Base-by-base conservation (phyloP, 2,329 filamentous ascomycete species). In the Fusarium scirpi region DNA sequence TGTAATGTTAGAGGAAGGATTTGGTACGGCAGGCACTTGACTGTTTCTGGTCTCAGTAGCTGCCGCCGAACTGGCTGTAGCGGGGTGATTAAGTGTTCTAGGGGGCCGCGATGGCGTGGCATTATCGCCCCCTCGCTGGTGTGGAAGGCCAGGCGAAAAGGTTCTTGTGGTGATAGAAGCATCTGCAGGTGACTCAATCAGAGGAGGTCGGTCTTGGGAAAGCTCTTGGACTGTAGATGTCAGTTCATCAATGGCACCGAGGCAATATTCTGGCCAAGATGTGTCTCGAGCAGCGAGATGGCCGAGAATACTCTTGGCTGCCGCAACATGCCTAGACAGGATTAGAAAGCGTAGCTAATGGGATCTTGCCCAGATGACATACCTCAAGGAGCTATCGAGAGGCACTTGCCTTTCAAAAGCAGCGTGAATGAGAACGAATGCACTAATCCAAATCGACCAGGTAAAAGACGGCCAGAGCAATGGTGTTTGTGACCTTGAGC, bases 381-480 rank as follows among this genome's bases (percentile, higher is more conserved):
- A 85, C 80, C 81, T 82, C 6, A 81, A 66, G 1, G 82, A 82
- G 16, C 79, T 79, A 0, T 75, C 60, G 0, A 79, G 63, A 1
- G 82, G 77, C 6, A 85, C 74, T 32, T 85, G 80, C 1, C 79
- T 78, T 63, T 84, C 82, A 65, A 82, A 83, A 0, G 83, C 84
- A 6, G 85, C 85, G 54, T 85, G 84, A 6, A 85, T 81, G 6
- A 87, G 71, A 22, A 87, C 82, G 41, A 87, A 84, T 2, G 83
- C 83, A 60, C 84, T 85, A 68, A 86, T 86, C 85, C 85, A 87
- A 1, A 84, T 78, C 2, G 82, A 82, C 85, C 85, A 86, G 0
- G 85, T 86, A 41, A 85, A 85, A 0, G 84, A 85, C 5, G 84
- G 84, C 83, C 85, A 86, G 0, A 84, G 74, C 25, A 87, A 73